Evolutionary conservation across 106 monocot species (phyloP), one percentile per base, ranked within the genome.

Genomic region (Alisma plantagoaquatica): DNA sequence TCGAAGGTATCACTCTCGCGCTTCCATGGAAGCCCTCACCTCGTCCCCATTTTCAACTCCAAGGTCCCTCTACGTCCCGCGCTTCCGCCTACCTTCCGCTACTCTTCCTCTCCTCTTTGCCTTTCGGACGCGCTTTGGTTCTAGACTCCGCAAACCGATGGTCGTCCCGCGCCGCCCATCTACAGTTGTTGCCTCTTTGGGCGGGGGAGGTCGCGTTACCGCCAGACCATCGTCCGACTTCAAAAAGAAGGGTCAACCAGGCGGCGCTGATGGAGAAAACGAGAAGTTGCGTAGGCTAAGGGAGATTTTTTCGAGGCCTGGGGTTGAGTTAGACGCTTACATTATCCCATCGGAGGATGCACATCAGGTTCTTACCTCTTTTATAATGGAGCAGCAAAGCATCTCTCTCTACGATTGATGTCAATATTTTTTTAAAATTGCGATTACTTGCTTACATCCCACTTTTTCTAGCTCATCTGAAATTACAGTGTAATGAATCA

Each of bases 281-380:
- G 71, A 65, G 60, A 89, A 84, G 65, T 77, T 91, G 28, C 70
- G 43, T 2, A 49, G 71, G 0, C 74, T 93, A 33, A 49, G 93
- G 30, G 65, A 70, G 56, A 32, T 75, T 4, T 83, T 93, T 64
- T 29, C 74, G 46, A 70, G 72, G 51, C 79, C 82, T 24, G 79
- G 70, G 3, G 60, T 93, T 16, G 79, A 55, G 38, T 70, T 93
- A 56, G 93, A 93, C 35, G 93, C 87, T 4, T 87, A 87, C 67
- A 72, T 93, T 60, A 69, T 93, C 54, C 93, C 93, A 2, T 87
- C 87, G 27, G 72, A 93, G 53, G 91, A 91, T 38, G 91, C 91
- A 28, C 91, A 91, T 57, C 91, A 84, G 84, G 91, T 81, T 23
- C 33, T 20, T 24, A 3, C 12, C 20, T 23, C 10, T 18, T 3